Evolutionary conservation across 108 stramenopile species (phyloP).

Genomic region (Pseudonitzschia multistriata): DNA sequence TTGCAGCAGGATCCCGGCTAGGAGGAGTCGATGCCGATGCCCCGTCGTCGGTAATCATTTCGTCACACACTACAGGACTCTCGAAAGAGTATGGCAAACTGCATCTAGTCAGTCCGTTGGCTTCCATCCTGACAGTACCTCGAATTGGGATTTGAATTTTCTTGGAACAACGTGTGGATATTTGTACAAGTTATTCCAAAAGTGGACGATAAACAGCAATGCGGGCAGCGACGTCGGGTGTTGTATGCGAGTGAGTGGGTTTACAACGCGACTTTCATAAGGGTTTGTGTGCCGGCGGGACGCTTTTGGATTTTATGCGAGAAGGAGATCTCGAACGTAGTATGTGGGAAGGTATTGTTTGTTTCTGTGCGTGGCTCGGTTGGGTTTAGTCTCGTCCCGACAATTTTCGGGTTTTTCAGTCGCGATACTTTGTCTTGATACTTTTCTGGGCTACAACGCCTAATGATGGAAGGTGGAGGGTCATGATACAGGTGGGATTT

Average conservation of each 20-base stretch:
- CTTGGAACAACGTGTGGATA: background rate
- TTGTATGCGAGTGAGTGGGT: background rate
- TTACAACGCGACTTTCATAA: background rate
- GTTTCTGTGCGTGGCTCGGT: background rate
- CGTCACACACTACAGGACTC: background rate
- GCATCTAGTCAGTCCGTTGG: conserved; percentile 2
- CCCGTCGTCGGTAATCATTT: background rate
- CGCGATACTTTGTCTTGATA: background rate
- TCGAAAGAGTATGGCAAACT: background rate
- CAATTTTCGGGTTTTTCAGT: background rate
- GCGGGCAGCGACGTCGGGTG: no score
- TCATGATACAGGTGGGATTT: background rate
- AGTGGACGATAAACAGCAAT: no score
- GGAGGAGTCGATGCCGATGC: background rate
- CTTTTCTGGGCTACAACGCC: background rate
- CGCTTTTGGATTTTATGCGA: background rate
- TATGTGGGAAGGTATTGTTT: background rate
- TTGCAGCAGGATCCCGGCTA: background rate
- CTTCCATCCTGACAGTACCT: background rate
- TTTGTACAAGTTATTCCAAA: background rate
- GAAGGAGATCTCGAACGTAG: no score
- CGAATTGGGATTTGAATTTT: background rate
- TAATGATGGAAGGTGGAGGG: background rate
- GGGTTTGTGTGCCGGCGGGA: background rate
- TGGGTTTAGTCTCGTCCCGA: background rate